Evolutionary conservation across 2,329 filamentous ascomycete genomes (phyloP).

Genomic region (Parafenestella ontariensis): DNA sequence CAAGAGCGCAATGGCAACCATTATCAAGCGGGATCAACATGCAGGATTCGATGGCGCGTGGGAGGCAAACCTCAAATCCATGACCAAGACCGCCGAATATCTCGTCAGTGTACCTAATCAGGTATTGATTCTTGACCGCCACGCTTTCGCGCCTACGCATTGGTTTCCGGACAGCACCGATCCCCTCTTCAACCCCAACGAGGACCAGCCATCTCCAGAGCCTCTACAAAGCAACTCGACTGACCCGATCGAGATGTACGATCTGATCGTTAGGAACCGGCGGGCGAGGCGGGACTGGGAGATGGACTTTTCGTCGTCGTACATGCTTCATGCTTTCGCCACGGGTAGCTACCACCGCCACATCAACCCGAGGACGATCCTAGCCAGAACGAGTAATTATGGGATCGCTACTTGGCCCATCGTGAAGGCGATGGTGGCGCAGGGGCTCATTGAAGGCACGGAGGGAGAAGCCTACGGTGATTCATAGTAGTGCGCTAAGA

Average conservation of each 20-base stretch:
- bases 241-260: constrained; percentile 17
- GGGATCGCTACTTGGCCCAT: constrained; percentile 20
- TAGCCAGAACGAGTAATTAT: constrained; percentile 24
- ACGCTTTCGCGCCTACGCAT: constrained; percentile 23
- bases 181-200: constrained; percentile 12
- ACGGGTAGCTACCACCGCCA: constrained; percentile 2
- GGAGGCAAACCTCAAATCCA: constrained; percentile 19
- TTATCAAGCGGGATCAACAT: constrained; percentile 25
- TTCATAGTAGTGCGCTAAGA: background rate
- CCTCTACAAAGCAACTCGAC: constrained; percentile 1
- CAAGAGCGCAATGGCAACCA: constrained; percentile 23
- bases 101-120: constrained; percentile 19
- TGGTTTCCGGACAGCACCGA: constrained; percentile 17
- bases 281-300: constrained; percentile 19
- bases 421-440: constrained; percentile 22
- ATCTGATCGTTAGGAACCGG: constrained; percentile 10
- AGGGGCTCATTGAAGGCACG: constrained; percentile 15
- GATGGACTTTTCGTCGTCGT: constrained; percentile 22
- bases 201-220: constrained; percentile 7
- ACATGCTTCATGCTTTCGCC: constrained; percentile 26
- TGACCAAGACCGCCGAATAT: constrained; percentile 14
- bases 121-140: constrained; percentile 23
- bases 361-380: constrained; percentile 20
- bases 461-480: constrained; percentile 7
- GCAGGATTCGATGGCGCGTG: constrained; percentile 22